phyloP scores from a whole-genome alignment of 257 asterid species.

The Solanum lycopersicoides region DNA sequence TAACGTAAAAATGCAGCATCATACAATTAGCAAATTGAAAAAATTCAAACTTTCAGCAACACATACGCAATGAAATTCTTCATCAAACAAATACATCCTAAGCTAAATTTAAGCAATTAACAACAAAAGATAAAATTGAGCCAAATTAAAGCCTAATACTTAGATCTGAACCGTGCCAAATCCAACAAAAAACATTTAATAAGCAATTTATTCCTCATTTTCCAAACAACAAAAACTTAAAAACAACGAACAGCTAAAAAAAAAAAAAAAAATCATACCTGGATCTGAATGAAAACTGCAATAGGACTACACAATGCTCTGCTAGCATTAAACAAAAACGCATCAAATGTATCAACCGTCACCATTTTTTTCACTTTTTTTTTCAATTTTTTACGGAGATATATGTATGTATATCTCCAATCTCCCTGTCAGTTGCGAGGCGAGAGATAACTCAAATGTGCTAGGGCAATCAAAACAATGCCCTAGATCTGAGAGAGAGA shows the following conservation, averaged over 20 bases:
- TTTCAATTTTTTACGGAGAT: not conserved
- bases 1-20: not conserved
- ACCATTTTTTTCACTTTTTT: slow-evolving; percentile 22
- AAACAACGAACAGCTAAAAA: not conserved
- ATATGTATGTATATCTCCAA: not conserved
- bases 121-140: not conserved
- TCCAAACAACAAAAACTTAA: not conserved
- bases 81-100: not conserved
- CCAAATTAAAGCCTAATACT: not conserved
- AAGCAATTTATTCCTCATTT: not conserved
- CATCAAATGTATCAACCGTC: slow-evolving; percentile 50
- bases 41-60: not conserved
- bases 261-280: slow-evolving; percentile 27
- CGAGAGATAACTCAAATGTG: not conserved
- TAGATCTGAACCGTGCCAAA: not conserved
- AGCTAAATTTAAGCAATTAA: not conserved
- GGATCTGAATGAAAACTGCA: slow-evolving; percentile 81
- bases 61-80: not conserved
- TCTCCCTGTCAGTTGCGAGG: not conserved
- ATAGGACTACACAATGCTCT: slow-evolving; percentile 60
- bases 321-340: slow-evolving; percentile 59
- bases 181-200: not conserved
- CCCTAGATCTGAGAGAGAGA: slow-evolving; percentile 16
- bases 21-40: not conserved
- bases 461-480: slow-evolving; percentile 38